phyloP scores from a whole-genome alignment of 202 grass and related monocot species.

The Schoenoplectus tabernaemontani region DNA sequence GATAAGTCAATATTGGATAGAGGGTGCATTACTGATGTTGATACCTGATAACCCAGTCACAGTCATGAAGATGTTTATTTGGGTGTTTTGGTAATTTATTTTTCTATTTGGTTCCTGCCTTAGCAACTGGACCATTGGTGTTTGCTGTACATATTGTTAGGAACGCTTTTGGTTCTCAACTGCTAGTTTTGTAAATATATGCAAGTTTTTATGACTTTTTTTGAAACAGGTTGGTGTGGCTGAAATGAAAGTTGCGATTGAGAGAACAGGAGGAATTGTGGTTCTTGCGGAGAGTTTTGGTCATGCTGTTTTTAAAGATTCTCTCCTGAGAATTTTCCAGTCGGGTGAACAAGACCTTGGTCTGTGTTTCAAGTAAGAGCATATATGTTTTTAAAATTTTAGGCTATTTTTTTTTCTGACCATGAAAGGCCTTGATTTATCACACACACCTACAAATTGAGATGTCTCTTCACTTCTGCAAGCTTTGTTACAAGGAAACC shows the following conservation, averaged over 20 bases:
- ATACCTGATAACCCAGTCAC: neutral
- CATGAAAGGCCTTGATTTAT: neutral
- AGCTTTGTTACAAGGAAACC: neutral
- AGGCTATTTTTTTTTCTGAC: neutral
- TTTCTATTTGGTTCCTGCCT: neutral
- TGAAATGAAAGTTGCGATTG: slow-evolving; percentile 95
- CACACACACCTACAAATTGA: neutral
- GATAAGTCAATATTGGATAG: neutral
- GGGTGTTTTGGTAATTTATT: neutral
- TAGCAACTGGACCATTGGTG: neutral
- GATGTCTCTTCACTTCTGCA: neutral
- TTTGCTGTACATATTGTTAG: neutral
- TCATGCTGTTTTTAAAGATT: slow-evolving; percentile 90
- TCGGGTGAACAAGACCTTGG: slow-evolving; percentile 71
- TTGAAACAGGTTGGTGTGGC: slow-evolving; percentile 62
- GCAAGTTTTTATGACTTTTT: slow-evolving; percentile 2
- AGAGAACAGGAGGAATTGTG: slow-evolving; percentile 82
- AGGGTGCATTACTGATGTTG: neutral
- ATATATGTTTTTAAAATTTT: slow-evolving; percentile 12
- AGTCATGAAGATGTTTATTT: neutral
- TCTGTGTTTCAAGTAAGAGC: slow-evolving; percentile 87
- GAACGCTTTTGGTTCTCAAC: neutral
- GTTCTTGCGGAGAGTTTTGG: slow-evolving; percentile 96
- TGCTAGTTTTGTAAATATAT: neutral
- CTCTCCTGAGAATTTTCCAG: slow-evolving; percentile 71